Evolutionary conservation across 2,329 filamentous ascomycete species (phyloP).

Genomic region (Exophiala viscosa): DNA sequence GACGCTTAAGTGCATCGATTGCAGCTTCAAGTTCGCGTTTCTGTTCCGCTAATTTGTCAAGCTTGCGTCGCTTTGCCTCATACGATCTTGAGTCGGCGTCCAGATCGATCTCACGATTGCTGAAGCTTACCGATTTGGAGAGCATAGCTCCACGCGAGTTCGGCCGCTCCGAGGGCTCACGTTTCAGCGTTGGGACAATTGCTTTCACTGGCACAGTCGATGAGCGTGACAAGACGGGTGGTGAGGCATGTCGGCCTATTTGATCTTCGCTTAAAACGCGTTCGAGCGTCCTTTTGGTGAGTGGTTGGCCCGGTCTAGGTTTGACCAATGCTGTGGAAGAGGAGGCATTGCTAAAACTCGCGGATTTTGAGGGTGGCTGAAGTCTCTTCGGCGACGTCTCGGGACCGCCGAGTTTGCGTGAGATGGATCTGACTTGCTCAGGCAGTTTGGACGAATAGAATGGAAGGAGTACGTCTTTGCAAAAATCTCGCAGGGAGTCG

Average conservation of each 20-base stretch:
- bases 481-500: constrained; percentile 48
- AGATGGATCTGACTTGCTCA: constrained; percentile 45
- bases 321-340: constrained; percentile 35
- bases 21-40: constrained; percentile 48
- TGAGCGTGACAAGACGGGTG: constrained; percentile 41
- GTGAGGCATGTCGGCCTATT: constrained; percentile 31
- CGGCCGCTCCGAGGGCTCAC: constrained; percentile 42
- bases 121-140: constrained; percentile 43
- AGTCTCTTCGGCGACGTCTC: constrained; percentile 35
- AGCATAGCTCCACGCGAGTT: constrained; percentile 41
- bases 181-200: constrained; percentile 33
- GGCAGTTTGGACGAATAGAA: constrained; percentile 49
- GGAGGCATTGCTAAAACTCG: constrained; percentile 51
- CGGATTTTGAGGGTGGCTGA: constrained; percentile 19
- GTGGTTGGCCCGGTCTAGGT: constrained; percentile 31
- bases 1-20: constrained; percentile 46
- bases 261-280: constrained; percentile 47
- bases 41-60: constrained; percentile 44
- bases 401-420: constrained; percentile 45
- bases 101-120: constrained; percentile 49
- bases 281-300: constrained; percentile 40
- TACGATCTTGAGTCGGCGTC: constrained; percentile 43
- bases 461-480: constrained; percentile 48
- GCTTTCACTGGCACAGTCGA: constrained; percentile 39
- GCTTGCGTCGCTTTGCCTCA: constrained; percentile 45